Base-by-base conservation (phyloP, 1,284 basidiomycete genomes). In the Trichosporon faecale region DNA sequence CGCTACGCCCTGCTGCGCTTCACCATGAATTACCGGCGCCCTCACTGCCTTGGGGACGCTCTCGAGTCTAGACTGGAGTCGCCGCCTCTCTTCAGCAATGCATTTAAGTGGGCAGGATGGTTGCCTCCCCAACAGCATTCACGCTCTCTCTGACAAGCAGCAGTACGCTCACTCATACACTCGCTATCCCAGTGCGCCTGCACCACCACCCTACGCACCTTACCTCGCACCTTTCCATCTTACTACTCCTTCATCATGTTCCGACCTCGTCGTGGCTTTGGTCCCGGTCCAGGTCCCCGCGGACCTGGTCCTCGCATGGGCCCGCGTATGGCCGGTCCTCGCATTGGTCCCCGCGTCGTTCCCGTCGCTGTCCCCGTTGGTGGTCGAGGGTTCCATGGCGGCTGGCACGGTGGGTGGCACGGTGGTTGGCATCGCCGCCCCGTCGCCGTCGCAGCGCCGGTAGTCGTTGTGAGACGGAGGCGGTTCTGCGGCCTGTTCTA, bases 401-500 rank as follows among this genome's bases (percentile, higher is more conserved):
- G 65, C 9, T 46, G 33, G 40, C 31, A 33, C 16, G 35, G 35
- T 3, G 35, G 35, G 11, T 37, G 35, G 35, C 35, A 37, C 14
- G 35, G 35, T 2, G 35, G 35, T 29, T 63, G 60, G 64, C 52
- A 16, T 25, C 31, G 25, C 25, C 55, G 14, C 33, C 63, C 35
- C 49, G 63, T 27, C 14, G 65, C 31, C 14, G 25, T 35, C 4
- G 21, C 33, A 9, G 52, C 35, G 35, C 40, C 55, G 3, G 66
- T 40, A 2, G 65, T 68, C 2, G 64, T 66, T 6, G 64, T 52
- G 8, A 66, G 55, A 21, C 60, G 67, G 1, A 57, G 70, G 12
- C 67, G 67, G 1, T 68, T 57, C 52, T 71, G 70, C 23, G 67
- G 67, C 8, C 57, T 71, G 12, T 71, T 71, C 60, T 71, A 37